These are phyloP conservation scores for Aspergillus indologenus DNA, from an alignment of 495 filamentous ascomycete genomes.

Conservation along the genomic window DNA sequence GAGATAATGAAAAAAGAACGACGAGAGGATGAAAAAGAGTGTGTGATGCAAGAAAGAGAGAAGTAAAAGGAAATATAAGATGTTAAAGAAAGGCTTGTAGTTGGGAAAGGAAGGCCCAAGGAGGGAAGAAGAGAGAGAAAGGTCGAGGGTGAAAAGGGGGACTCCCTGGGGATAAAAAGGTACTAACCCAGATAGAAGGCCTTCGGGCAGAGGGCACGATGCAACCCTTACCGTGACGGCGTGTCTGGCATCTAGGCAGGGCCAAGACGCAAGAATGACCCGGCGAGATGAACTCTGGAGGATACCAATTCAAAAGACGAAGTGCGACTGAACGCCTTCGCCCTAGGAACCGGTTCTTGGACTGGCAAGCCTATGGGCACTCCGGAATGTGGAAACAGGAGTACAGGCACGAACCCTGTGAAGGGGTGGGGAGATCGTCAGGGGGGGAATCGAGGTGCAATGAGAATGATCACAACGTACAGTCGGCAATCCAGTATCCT, in stretches of 20 bases:
- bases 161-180: slow-evolving; percentile 28
- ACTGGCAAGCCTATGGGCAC: slow-evolving; percentile 30
- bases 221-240: slow-evolving; percentile 67
- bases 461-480: slow-evolving; percentile 37
- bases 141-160: slow-evolving; percentile 21
- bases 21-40: slow-evolving; percentile 11
- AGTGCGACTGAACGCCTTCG: slow-evolving; percentile 73
- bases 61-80: slow-evolving; percentile 8
- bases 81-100: slow-evolving; percentile 11
- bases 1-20: slow-evolving; percentile 11
- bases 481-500: slow-evolving; percentile 34
- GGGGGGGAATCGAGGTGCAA: slow-evolving; percentile 34
- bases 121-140: slow-evolving; percentile 20
- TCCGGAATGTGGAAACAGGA: slow-evolving; percentile 55
- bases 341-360: slow-evolving; percentile 43
- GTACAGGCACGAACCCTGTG: slow-evolving; percentile 46
- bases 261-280: slow-evolving; percentile 51
- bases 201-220: slow-evolving; percentile 49
- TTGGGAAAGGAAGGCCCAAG: slow-evolving; percentile 24
- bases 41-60: slow-evolving; percentile 14
- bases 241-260: slow-evolving; percentile 53
- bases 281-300: slow-evolving; percentile 38
- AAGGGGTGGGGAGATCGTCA: slow-evolving; percentile 45
- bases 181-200: slow-evolving; percentile 49
- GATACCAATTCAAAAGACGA: slow-evolving; percentile 52